These are phyloP conservation scores for Sporothrix mexicana DNA, from an alignment of 2,329 filamentous ascomycete genomes.

Conservation along the genomic window DNA sequence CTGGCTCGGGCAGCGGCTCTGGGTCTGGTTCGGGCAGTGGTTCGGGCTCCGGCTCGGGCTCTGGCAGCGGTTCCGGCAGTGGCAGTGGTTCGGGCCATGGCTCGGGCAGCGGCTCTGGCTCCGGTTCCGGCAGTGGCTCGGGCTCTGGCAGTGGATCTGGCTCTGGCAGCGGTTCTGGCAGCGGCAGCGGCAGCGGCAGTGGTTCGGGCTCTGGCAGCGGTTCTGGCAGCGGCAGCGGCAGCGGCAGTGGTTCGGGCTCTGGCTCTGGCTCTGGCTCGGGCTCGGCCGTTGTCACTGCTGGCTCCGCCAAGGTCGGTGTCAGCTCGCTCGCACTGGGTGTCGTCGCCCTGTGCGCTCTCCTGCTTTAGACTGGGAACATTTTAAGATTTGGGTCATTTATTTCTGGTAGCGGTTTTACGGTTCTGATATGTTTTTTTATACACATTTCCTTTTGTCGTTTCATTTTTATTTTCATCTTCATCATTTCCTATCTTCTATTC, in stretches of 20 bases:
- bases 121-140: background rate
- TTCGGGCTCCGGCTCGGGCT: slow-evolving; percentile 3
- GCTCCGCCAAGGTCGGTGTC: slow-evolving; percentile 29
- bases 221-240: background rate
- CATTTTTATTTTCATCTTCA: background rate
- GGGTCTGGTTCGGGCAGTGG: background rate
- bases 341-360: slow-evolving; percentile 12
- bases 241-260: background rate
- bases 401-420: background rate
- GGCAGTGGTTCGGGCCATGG: background rate
- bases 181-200: background rate
- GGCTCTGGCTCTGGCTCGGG: background rate
- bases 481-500: background rate
- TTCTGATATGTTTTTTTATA: slow-evolving; percentile 24
- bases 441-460: background rate
- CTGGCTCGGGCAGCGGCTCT: background rate
- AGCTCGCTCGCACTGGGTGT: slow-evolving; percentile 21
- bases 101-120: background rate
- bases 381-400: background rate
- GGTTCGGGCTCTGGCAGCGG: background rate
- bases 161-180: background rate
- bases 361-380: slow-evolving; percentile 22
- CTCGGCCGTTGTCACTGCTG: slow-evolving; percentile 29
- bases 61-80: background rate
- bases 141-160: background rate